Evolutionary conservation across 805 yeast genomes (phyloP), one percentile per base, ranked within the genome.

Genomic region (Saturnispora bothae): DNA sequence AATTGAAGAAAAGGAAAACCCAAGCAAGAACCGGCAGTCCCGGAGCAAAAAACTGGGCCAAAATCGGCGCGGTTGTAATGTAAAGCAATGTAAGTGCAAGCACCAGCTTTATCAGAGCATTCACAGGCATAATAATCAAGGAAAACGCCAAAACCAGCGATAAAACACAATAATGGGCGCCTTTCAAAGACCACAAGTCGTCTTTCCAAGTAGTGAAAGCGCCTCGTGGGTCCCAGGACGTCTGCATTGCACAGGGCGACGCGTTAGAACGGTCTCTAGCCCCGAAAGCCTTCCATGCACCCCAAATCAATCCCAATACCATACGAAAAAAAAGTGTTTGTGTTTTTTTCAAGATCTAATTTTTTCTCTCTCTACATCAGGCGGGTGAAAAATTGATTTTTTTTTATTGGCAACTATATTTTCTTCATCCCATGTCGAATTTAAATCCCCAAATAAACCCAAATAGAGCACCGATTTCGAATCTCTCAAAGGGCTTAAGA

Each of bases 21-120:
- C 96, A 89, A 3, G 94, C 68, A 40, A 80, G 71, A 17, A 92
- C 77, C 3, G 97, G 96, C 51, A 85, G 60, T 14, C 84, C 94
- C 47, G 77, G 76, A 38, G 82, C 66, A 56, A 85, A 83, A 58
- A 89, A 86, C 57, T 89, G 97, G 6, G 82, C 69, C 1, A 94
- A 79, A 37, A 82, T 57, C 9, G 98, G 98, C 12, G 86, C 54
- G 29, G 66, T 51, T 36, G 81, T 61, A 17, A 70, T 30, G 14
- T 40, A 26, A 14, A 43, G 10, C 5, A 47, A 38, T 1, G 33
- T 34, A 3, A 39, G 7, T 10, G 48, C 38, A 5, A 53, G 10
- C 0, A 48, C 16, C 5, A 49, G 22, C 35, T 53, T 55, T 18
- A 43, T 7, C 10, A 44, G 2, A 2, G 46, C 10, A 12, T 50